Percentiles rank a stretch among this genome's conserved stretches.
phyloP scores from a whole-genome alignment of 2,329 filamentous ascomycete genomes.

The Eurotiales sp. region DNA sequence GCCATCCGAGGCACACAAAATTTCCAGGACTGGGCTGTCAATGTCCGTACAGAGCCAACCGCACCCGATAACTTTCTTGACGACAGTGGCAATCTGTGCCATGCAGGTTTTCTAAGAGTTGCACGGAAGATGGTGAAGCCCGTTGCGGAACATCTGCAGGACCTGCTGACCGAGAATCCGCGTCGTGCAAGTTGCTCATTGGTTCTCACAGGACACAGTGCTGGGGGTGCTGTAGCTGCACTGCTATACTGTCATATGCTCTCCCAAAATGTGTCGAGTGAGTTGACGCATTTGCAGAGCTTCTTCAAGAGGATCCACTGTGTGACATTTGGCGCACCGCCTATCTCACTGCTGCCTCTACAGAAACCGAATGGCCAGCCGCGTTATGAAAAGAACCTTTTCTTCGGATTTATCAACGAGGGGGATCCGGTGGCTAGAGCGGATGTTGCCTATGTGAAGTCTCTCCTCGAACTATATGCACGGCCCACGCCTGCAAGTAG shows the following conservation, averaged over 20 bases:
- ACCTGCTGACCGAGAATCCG: constrained; percentile 69
- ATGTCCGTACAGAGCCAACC: constrained; percentile 66
- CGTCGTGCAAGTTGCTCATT: constrained; percentile 63
- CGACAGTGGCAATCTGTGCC: constrained; percentile 71
- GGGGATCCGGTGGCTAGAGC: constrained; percentile 77
- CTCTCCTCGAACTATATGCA: constrained; percentile 67
- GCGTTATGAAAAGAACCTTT: constrained; percentile 62
- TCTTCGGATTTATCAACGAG: constrained; percentile 79
- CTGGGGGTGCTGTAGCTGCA: constrained; percentile 77
- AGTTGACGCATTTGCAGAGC: constrained; percentile 65
- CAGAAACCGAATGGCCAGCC: constrained; percentile 50
- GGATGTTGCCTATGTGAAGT: constrained; percentile 71
- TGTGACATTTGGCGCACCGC: constrained; percentile 79
- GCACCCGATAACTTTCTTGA: constrained; percentile 70
- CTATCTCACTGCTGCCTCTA: constrained; percentile 68
- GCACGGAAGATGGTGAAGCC: constrained; percentile 71
- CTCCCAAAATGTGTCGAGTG: constrained; percentile 54
- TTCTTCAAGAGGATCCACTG: constrained; percentile 79
- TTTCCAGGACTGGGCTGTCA: constrained; percentile 83
- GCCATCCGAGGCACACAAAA: constrained; percentile 77
- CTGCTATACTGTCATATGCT: constrained; percentile 74
- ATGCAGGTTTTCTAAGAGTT: constrained; percentile 73
- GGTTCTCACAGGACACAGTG: constrained; percentile 81
- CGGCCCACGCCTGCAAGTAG: constrained; percentile 50
- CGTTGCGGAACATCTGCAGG: constrained; percentile 66